phyloP scores from a whole-genome alignment of 495 filamentous ascomycete genomes.

The Penicillium pulvis region DNA sequence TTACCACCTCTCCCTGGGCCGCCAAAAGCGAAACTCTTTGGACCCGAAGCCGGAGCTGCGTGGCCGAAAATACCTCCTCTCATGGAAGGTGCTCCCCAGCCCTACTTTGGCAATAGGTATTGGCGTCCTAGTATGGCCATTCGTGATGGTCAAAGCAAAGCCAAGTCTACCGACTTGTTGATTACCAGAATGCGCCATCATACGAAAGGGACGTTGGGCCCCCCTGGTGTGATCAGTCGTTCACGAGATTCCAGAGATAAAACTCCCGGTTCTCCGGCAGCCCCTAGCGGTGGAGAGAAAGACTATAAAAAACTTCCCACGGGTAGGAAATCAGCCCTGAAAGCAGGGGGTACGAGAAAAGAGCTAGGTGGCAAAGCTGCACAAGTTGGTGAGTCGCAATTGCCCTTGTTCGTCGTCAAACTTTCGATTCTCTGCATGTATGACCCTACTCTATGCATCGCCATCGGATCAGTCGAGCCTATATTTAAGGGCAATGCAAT shows the following conservation, averaged over 20 bases:
- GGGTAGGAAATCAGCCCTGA: neutral
- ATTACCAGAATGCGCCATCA: neutral
- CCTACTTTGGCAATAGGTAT: neutral
- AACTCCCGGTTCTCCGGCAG: neutral
- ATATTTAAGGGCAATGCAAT: too few relatives aligned
- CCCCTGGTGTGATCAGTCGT: neutral
- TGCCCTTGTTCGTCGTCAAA: neutral
- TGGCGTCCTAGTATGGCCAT: neutral
- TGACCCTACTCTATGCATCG: too few relatives aligned
- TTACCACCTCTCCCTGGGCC: conserved; percentile 20
- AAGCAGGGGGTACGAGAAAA: neutral
- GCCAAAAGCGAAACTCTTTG: conserved; percentile 6
- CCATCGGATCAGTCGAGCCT: too few relatives aligned
- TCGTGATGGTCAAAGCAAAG: neutral
- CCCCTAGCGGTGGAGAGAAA: neutral
- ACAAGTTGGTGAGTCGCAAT: neutral
- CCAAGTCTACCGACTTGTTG: neutral
- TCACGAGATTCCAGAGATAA: neutral
- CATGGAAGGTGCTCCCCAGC: neutral
- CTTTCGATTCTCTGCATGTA: neutral
- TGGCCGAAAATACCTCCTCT: neutral
- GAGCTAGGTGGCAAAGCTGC: neutral
- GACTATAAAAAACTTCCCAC: neutral
- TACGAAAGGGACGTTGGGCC: conserved; percentile 11
- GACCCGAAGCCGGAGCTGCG: neutral